Evolutionary conservation across 2,329 filamentous ascomycete genomes (phyloP), one percentile per base, ranked within the genome.

Genomic region (Venturia aucupariae): DNA sequence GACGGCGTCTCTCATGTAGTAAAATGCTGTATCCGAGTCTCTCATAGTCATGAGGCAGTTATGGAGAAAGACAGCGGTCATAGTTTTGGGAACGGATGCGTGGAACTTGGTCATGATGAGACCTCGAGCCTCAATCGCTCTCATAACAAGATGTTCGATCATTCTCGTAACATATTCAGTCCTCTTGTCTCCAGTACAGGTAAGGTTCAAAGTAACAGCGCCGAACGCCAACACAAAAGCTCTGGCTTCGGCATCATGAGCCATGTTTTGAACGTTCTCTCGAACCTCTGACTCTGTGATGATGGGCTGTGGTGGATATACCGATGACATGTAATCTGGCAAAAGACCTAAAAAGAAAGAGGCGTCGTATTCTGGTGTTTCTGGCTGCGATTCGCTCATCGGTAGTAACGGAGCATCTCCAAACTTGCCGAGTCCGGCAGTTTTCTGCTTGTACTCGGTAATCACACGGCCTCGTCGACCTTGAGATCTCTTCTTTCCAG

Each of bases 1-100:
- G 63, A 81, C 80, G 27, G 77, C 78, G 67, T 84, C 81, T 7
- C 81, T 75, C 46, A 84, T 76, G 54, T 82, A 79, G 69, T 77
- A 73, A 59, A 82, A 81, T 17, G 79, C 79, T 39, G 80, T 75
- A 61, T 83, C 79, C 65, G 75, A 75, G 17, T 78, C 76, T 54
- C 77, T 76, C 42, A 82, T 73, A 3, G 76, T 77, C 76, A 83
- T 79, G 46, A 80, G 75, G 68, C 76, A 80, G 65, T 82, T 83
- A 67, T 83, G 79, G 42, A 83, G 76, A 66, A 82, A 83, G 55
- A 83, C 73, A 46, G 77, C 79, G n/a, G 79, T 80, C 74, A 82
- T 78, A 17, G 80, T 76, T 44, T 78, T 75, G 65, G 78, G 76
- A 39, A 81, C 74, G 0, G 76, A 78, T 13, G 78, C 74, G 1